phyloP scores from a whole-genome alignment of 805 yeast species.

The Torulaspora gathmanii region DNA sequence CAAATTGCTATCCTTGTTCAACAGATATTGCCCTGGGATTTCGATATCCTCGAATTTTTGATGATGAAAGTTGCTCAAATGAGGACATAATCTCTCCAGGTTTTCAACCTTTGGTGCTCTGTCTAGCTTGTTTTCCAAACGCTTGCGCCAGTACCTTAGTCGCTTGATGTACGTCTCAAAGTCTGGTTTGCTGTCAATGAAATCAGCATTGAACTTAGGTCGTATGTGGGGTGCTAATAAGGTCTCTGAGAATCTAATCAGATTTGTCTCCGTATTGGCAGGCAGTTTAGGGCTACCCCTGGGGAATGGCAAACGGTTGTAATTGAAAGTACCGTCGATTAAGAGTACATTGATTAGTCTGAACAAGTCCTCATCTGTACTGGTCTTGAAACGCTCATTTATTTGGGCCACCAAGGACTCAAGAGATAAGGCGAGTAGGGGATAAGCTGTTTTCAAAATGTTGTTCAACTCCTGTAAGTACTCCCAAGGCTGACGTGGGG shows the following conservation, averaged over 20 bases:
- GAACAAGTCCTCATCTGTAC: constrained; percentile 94
- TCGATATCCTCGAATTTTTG: constrained; percentile 97
- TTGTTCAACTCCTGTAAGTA: constrained; percentile 91
- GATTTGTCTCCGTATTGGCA: constrained; percentile 82
- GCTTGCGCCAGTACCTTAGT: constrained; percentile 85
- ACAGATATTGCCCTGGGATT: constrained; percentile 91
- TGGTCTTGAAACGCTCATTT: constrained; percentile 85
- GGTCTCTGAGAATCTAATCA: constrained; percentile 85
- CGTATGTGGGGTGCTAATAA: constrained; percentile 84
- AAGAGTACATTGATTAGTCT: constrained; percentile 85
- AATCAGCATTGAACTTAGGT: constrained; percentile 87
- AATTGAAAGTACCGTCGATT: constrained; percentile 88
- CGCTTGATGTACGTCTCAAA: constrained; percentile 80
- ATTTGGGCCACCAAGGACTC: constrained; percentile 96
- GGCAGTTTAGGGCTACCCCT: constrained; percentile 85
- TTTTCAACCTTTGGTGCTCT: constrained; percentile 74
- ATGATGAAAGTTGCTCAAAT: constrained; percentile 93
- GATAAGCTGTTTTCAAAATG: constrained; percentile 93
- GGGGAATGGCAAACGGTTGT: constrained; percentile 81
- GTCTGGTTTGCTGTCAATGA: constrained; percentile 80
- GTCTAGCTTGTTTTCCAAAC: constrained; percentile 87
- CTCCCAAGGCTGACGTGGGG: constrained; percentile 81
- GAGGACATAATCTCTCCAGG: constrained; percentile 88
- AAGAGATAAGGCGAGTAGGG: constrained; percentile 82
- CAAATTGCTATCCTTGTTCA: constrained; percentile 81